phyloP scores from a whole-genome alignment of 2,329 filamentous ascomycete genomes.

The Raffaelea arxii region DNA sequence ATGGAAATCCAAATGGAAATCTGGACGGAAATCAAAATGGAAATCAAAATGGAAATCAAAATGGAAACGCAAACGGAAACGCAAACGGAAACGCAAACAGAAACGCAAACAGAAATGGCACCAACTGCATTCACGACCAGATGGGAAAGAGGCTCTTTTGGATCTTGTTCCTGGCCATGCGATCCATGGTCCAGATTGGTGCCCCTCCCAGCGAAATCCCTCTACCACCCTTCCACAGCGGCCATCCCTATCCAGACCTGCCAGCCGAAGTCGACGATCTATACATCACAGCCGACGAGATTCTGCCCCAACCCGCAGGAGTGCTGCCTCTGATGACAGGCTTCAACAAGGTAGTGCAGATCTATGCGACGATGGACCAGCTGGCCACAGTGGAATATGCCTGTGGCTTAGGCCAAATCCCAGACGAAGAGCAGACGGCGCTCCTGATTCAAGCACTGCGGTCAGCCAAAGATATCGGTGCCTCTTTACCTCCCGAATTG shows the following conservation, averaged over 20 bases:
- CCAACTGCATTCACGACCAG: slow-evolving; percentile 64
- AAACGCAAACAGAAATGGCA: no score
- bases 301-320: slow-evolving; percentile 59
- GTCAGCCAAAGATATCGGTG: slow-evolving; percentile 58
- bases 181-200: slow-evolving; percentile 70
- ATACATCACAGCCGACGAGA: slow-evolving; percentile 62
- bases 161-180: slow-evolving; percentile 66
- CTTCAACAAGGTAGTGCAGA: slow-evolving; percentile 69
- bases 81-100: no score
- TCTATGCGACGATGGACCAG: slow-evolving; percentile 72
- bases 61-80: no score
- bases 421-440: slow-evolving; percentile 67
- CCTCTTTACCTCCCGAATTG: slow-evolving; percentile 59
- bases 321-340: slow-evolving; percentile 63
- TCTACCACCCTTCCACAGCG: slow-evolving; percentile 64
- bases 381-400: slow-evolving; percentile 72
- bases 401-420: slow-evolving; percentile 68
- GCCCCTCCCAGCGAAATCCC: slow-evolving; percentile 61
- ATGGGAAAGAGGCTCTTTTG: slow-evolving; percentile 75
- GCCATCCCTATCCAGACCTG: slow-evolving; percentile 64
- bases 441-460: slow-evolving; percentile 63
- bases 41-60: no score
- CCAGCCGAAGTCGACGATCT: slow-evolving; percentile 79
- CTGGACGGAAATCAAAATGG: no score
- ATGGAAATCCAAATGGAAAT: no score